Percentiles rank a stretch among this genome's conserved stretches.
phyloP scores from a whole-genome alignment of 257 asterid species.

The Salvia hispanica region DNA sequence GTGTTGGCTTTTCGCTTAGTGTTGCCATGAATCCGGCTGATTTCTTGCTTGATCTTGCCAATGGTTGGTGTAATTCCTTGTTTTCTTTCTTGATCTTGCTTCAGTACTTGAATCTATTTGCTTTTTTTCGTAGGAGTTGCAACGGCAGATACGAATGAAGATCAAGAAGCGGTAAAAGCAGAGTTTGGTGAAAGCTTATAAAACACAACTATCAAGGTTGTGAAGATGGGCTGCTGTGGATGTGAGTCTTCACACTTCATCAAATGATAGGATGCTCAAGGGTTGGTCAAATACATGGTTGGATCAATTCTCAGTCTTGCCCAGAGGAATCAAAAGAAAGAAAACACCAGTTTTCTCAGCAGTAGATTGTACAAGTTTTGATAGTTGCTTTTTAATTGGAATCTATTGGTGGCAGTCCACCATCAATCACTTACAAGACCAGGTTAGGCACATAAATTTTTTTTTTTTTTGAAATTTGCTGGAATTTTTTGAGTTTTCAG shows the following conservation, averaged over 20 bases:
- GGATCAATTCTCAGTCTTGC: constrained; percentile 65
- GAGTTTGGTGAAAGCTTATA: constrained; percentile 46
- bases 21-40: constrained; percentile 87
- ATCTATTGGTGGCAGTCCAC: constrained; percentile 77
- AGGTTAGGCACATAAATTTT: constrained; percentile 43
- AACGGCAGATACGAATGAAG: constrained; percentile 47
- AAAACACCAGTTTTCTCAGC: constrained; percentile 66
- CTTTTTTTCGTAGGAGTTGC: constrained; percentile 51
- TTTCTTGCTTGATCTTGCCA: constrained; percentile 80
- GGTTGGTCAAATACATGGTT: constrained; percentile 76
- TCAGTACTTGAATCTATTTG: too few species aligned
- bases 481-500: too few species aligned
- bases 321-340: constrained; percentile 79
- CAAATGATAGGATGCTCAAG: constrained; percentile 33
- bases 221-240: constrained; percentile 38
- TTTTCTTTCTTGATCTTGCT: not conserved
- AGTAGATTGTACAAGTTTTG: constrained; percentile 56
- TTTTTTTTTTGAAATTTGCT: too few species aligned
- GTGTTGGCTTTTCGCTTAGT: constrained; percentile 53
- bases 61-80: constrained; percentile 44
- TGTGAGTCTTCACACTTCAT: not conserved
- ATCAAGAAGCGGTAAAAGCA: constrained; percentile 52
- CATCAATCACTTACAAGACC: constrained; percentile 61
- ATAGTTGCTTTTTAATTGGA: constrained; percentile 52
- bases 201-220: constrained; percentile 37